phyloP scores from a whole-genome alignment of 2,329 filamentous ascomycete genomes.

The Pseudonectria buxi region DNA sequence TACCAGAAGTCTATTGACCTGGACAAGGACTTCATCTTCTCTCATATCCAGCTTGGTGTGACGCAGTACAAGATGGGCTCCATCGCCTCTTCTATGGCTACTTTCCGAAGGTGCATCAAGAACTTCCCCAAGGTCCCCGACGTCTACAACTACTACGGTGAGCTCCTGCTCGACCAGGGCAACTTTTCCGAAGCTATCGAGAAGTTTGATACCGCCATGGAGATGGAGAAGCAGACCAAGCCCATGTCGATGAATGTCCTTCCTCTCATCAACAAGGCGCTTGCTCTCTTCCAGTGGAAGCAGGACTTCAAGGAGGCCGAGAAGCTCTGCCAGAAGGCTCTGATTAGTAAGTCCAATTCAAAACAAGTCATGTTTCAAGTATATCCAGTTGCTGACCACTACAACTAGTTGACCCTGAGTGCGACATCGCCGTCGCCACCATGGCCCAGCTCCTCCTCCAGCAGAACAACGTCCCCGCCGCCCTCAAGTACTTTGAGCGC shows the following conservation, averaged over 20 bases:
- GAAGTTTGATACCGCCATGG: slow-evolving; percentile 97
- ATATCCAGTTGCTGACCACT: slow-evolving; percentile 26
- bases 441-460: slow-evolving; percentile 97
- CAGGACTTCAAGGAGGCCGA: slow-evolving; percentile 92
- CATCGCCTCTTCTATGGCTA: slow-evolving; percentile 95
- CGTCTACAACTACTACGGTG: slow-evolving; percentile 99
- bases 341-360: slow-evolving; percentile 68
- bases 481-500: slow-evolving; percentile 93
- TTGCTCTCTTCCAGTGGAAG: slow-evolving; percentile 97
- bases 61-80: slow-evolving; percentile 99
- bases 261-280: slow-evolving; percentile 95
- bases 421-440: slow-evolving; percentile 95
- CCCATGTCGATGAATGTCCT: slow-evolving; percentile 96
- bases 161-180: slow-evolving; percentile 91
- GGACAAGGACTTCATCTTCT: slow-evolving; percentile 95
- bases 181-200: slow-evolving; percentile 93
- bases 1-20: slow-evolving; percentile 99
- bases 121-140: slow-evolving; percentile 96
- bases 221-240: slow-evolving; percentile 94
- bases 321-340: slow-evolving; percentile 91
- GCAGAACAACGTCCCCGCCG: slow-evolving; percentile 93
- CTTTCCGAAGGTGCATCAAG: slow-evolving; percentile 95
- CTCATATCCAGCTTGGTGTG: slow-evolving; percentile 96
- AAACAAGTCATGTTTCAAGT: not conserved
- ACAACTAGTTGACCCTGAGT: slow-evolving; percentile 82